Base-by-base conservation (phyloP, 208 protist genomes). In the Leishmania martiniquensis region DNA sequence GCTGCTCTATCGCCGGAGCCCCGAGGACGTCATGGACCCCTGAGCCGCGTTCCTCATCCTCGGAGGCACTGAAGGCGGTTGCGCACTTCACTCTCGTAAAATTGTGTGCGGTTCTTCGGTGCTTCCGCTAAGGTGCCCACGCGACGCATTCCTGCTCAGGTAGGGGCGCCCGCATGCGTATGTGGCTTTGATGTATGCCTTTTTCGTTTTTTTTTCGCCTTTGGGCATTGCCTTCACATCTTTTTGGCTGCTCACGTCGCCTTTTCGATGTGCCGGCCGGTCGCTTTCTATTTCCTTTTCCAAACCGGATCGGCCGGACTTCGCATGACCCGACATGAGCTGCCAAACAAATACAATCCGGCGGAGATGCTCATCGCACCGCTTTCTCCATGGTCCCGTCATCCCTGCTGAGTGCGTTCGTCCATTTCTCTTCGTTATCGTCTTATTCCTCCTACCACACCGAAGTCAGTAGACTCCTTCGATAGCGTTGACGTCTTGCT, bases 1-100 rank as follows among this genome's bases (percentile, higher is more conserved):
- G 22, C 84, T 97, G 51, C 79, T 97, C 22, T 82, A 87, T 13
- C 79, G 90, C 47, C 71, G 78, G 13, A 89, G 85, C 63, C 87
- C 89, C 3, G 77, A 84, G 15, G 57, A 87, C n/a, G 52, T 78
- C 2, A 42, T 84, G 3, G 39, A 73, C 17, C 12, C 51, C 37
- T 79, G 44, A 62, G 45, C 17, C 20, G 29, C 65, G 39, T 73
- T 55, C 70, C 44, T 5, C 63, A 45, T 55, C 70, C 44, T 5
- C 63, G n/a, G 4, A 49, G 63, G 39, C 42, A 49, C 63, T 49
- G 37, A 68, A 29, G 10, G 22, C 39, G 22, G 37, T 13, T 68
- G 4, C 25, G n/a, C 25, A 68, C 47, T 22, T 15, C 17, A n/a
- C 17, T 22, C 15, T 29, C 3, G 22, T 22, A 29, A 34, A n/a